Evolutionary conservation across 2,329 filamentous ascomycete species (phyloP), one percentile per base, ranked within the genome.

Genomic region (Penicillium sp.): DNA sequence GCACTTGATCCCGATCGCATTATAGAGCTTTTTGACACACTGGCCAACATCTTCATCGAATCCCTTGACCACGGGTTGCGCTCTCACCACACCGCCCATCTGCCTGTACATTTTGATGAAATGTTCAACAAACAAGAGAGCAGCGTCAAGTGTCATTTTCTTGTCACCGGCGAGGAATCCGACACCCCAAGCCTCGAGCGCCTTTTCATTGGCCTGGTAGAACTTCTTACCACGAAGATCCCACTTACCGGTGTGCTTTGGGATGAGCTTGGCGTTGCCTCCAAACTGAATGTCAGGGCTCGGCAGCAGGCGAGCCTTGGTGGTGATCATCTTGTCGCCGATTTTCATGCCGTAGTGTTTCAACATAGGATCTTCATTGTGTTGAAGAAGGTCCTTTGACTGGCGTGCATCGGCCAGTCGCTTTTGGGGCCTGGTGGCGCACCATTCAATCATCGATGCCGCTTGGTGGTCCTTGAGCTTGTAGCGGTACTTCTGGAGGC

Each of bases 401-500:
- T 79, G 67, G 41, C 83, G 72, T 58, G 97, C 90, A 16, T 87
- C 81, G 0, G 66, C 60, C 57, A 82, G 80, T n/a, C 93, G 87
- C 27, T 83, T 67, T 0, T 68, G 66, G 0, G 93, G 93, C 1
- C 85, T 80, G 5, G 87, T 89, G 4, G 95, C 92, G 0, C 92
- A 91, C 61, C 92, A 89, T 68, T 87, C 92, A 74, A 99, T 96
- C 93, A 99, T 99, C 4, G 79, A 72, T 0, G 85, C 75, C 0
- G 92, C 96, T 72, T 95, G 77, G 0, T 63, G 62, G 46, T 83
- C 80, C 42, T 77, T 77, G 39, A 84, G 65, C 68, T 84, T 85
- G 64, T 71, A 77, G 3, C 71, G 73, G 60, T 81, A 84, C 2
- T 78, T 77, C 65, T 84, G 79, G 30, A 82, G 79, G 3, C 71